Base-by-base conservation (phyloP, 192 early-diverging fungal genomes). In the Coemansia sp. region DNA sequence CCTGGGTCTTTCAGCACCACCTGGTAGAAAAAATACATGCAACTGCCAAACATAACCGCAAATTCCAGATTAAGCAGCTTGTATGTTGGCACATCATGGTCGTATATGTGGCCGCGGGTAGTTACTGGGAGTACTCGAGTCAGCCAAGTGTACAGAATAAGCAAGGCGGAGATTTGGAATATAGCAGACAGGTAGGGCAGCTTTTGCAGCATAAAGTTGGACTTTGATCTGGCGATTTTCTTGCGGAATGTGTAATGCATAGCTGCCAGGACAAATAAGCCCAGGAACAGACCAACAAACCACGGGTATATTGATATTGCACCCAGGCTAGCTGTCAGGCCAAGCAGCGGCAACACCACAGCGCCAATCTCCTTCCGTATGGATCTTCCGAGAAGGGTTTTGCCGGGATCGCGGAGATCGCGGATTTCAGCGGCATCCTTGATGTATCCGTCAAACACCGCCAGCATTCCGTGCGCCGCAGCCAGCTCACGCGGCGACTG, bases 401-500 rank as follows among this genome's bases (percentile, higher is more conserved):
- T 7, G 5, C 81, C 65, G 1, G 61, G 65, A 15, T 58, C 58
- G 14, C 44, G 31, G n/a, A 55, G 59, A 20, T 40, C 41, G 11
- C 61, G 59, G 16, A 60, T 67, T 33, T 46, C 70, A 48, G 49
- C 53, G 4, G 64, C 70, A 19, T 38, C 20, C 4, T 55, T 35
- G 31, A 68, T 42, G 45, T 61, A 55, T 41, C 41, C 51, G 23
- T 85, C 61, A 44, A 63, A 79, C 39, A 59, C 65, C 3, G 75
- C 64, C 19, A 56, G 23, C 6, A 76, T 68, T n/a, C 80, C 83
- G 38, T 82, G 70, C 41, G 88, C 85, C 35, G 70, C 80, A n/a
- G 91, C 90, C 81, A 93, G 87, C 54, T 94, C 94, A 8, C 68
- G 72, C 2, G 92, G 86, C 3, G 90, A 87, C 70, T 95, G 91